Base-by-base conservation (phyloP, 2,329 filamentous ascomycete species). In the Epichloe sylvatica region DNA sequence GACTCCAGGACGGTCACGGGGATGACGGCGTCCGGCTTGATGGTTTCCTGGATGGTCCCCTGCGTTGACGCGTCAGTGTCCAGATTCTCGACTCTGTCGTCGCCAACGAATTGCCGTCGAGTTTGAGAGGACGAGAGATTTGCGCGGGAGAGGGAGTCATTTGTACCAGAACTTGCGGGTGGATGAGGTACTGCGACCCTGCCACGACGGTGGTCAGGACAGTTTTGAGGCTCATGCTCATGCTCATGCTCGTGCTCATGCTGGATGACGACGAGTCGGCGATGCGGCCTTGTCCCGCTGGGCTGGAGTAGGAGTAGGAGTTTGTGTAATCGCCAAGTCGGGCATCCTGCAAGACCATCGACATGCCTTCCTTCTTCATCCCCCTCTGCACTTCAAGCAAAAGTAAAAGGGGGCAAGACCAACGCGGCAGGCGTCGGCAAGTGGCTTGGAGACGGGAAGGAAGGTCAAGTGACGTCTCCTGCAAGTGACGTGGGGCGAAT, bases 1-100 rank as follows among this genome's bases (percentile, higher is more conserved):
- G 67, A 64, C 25, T 62, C 62, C 6, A 70, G 59, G 5, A 70
- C 59, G 12, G 67, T 69, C 19, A 70, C 65, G 8, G 68, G 68
- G 15, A 70, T 58, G 12, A 70, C 56, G 46, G 62, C 64, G 50
- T 70, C 67, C 0, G 68, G 62, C 21, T 68, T 64, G 52, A 70
- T 69, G 34, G 62, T 67, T 52, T 68, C 65, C 50, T 68, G 58
- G n/a, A 70, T 68, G 19, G 62, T 61, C 47, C 67, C 68, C 67
- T 70, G 23, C 6, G 21, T 13, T 33, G 3, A 15, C 21, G 52
- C 36, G 33, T 30, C 15, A 45, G 47, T 52, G 25, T 30, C 8
- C 25, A 30, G 8, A 30, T 30, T 9, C 2, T 30, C 7, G 25
- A 30, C 25, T 30, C 8, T 9, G 25, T 30, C 8, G 25, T 30